Conservation (phyloP, 202 grass and related monocot genomes). For the Panicum virgatum region DNA sequence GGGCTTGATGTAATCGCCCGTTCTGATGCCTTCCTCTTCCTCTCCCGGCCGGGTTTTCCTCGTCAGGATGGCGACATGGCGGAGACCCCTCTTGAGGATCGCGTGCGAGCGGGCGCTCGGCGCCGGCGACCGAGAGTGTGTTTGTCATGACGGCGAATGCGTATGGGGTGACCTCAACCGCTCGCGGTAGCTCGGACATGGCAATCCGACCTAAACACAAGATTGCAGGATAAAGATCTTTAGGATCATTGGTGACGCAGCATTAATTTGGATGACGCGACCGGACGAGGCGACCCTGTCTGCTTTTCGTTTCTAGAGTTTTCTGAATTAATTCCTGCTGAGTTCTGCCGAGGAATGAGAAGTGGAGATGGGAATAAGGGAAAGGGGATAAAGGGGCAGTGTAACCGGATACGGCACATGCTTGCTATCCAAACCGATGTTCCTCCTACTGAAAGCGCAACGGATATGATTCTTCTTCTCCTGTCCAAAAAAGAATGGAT, state of each 20-base stretch:
- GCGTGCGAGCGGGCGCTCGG: not conserved
- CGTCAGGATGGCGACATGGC: not conserved
- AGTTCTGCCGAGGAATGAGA: not conserved
- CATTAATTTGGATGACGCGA: not conserved
- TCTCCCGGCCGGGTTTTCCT: not conserved
- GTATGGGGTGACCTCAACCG: not conserved
- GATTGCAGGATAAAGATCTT: not conserved
- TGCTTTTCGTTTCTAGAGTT: not conserved
- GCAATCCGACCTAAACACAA: not conserved
- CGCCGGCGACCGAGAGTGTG: not conserved
- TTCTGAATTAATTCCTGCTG: not conserved
- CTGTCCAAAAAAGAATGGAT: not conserved
- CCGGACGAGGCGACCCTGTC: not conserved
- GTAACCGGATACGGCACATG: slow-evolving; percentile 2
- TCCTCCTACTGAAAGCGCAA: slow-evolving; percentile 15
- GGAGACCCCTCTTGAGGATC: not conserved
- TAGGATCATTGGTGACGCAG: slow-evolving; percentile 9
- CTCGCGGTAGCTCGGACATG: slow-evolving; percentile 21
- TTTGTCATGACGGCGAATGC: not conserved
- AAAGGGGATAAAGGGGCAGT: not conserved
- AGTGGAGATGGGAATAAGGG: not conserved
- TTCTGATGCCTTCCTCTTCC: slow-evolving; percentile 17
- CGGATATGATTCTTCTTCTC: slow-evolving; percentile 28
- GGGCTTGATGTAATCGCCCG: not conserved
- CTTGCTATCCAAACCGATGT: slow-evolving; percentile 17